Evolutionary conservation across 345 rosid genomes (phyloP).

Genomic region (Clausena lansium): DNA sequence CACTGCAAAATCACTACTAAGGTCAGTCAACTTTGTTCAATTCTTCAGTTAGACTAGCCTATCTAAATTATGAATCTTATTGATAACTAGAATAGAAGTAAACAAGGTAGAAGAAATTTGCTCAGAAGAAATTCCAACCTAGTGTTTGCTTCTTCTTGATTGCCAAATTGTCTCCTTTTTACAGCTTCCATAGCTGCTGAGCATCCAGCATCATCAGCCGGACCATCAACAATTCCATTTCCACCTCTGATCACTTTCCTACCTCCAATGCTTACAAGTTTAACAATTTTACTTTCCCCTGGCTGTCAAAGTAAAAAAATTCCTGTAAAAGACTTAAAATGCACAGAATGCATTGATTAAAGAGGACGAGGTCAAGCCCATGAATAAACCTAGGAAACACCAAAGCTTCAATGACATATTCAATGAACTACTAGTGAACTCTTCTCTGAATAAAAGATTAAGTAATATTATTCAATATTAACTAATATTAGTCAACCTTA

Average conservation of each 20-base stretch:
- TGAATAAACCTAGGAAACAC: conserved; percentile 1
- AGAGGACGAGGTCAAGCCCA: conserved; percentile 9
- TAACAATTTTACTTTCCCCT: conserved; percentile 74
- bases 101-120: conserved; percentile 19
- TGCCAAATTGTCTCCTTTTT: conserved; percentile 38
- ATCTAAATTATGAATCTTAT: conserved; percentile 5
- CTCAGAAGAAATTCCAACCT: conserved; percentile 49
- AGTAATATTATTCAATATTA: not conserved
- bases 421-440: not conserved
- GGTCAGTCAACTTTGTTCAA: conserved; percentile 10
- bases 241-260: conserved; percentile 80
- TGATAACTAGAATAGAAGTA: conserved; percentile 4
- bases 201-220: conserved; percentile 39
- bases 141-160: conserved; percentile 58
- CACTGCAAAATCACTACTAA: conserved; percentile 52
- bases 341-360: not conserved
- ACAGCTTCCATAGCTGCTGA: conserved; percentile 45
- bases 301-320: conserved; percentile 58
- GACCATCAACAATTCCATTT: conserved; percentile 71
- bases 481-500: too few relatives aligned
- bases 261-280: conserved; percentile 87
- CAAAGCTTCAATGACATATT: not conserved
- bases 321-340: conserved; percentile 12
- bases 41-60: not conserved
- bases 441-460: conserved; percentile 2